Base-by-base conservation (phyloP, 176 grass and related monocot species). In the Triticum dicoccoides region DNA sequence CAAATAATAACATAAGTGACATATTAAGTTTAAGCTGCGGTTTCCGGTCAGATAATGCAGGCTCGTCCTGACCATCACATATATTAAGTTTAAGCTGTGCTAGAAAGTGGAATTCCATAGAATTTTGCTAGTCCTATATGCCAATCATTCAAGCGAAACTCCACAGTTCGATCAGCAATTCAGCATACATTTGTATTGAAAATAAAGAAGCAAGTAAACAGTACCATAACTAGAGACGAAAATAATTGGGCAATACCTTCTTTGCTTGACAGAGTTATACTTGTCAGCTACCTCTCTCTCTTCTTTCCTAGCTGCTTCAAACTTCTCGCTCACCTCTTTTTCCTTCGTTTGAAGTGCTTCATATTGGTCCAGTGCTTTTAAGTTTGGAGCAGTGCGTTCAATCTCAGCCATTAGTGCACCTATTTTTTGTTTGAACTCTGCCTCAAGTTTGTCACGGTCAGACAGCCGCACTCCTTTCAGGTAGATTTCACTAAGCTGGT, bases 341-440 rank as follows among this genome's bases (percentile, higher is more conserved):
- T 98, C 96, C 79, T 94, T 95, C 72, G 9, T 89, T 85, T 94
- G 93, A 54, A 98, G 77, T 76, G 82, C 88, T 70, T 98, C 96
- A 88, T 98, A 98, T 78, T 98, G 96, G 75, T 98, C 96, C 51
- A 98, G 54, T 32, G 96, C 96, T 93, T 96, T 98, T 63, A 98
- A 81, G 81, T 98, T 98, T 59, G 96, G 96, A 78, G 93, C 91
- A 61, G 96, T 98, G 65, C 82, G 90, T 79, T 98, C 93, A 65
- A 98, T 98, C 23, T 96, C 92, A 89, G 89, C 93, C 56, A 94
- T 69, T 82, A 94, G 69, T 15, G 32, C 49, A 83, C 87, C 82
- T 79, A 91, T 91, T 80, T 86, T 92, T 87, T 92, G 82, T 81
- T 98, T 98, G 44, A 98, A 98, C 59, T 96, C 88, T 79, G 87